A percentile compares a stretch with the other conserved stretches of the same genome.
Conservation (phyloP, 768 basidiomycete genomes). For the Pulveroboletus frians region DNA sequence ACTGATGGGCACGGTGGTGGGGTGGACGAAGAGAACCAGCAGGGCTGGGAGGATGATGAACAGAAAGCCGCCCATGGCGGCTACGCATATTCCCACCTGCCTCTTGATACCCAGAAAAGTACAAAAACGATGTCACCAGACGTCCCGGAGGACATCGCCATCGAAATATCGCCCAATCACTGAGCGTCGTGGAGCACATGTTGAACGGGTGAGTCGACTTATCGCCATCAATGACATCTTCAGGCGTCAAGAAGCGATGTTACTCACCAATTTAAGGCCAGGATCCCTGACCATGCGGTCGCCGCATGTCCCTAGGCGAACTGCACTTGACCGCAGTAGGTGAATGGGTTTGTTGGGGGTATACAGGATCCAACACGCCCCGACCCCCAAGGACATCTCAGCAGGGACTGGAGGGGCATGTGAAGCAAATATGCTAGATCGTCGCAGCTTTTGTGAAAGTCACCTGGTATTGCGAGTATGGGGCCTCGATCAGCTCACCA, state of each 20-base stretch:
- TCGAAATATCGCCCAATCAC: constrained; percentile 13
- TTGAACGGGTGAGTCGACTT: constrained; percentile 11
- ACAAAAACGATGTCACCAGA: background rate
- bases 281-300: constrained; percentile 16
- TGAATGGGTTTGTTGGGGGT: background rate
- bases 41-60: background rate
- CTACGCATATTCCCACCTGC: constrained; percentile 4
- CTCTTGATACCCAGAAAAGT: constrained; percentile 3
- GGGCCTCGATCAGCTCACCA: no score
- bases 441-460: no score
- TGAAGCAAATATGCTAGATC: no score
- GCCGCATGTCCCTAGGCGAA: constrained; percentile 6
- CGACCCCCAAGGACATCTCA: no score
- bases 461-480: no score
- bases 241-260: constrained; percentile 7
- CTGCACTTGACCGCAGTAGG: background rate
- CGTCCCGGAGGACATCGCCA: constrained; percentile 1
- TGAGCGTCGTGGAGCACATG: constrained; percentile 9
- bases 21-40: background rate
- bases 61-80: constrained; percentile 13
- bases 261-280: background rate
- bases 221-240: constrained; percentile 9
- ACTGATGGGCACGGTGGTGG: background rate
- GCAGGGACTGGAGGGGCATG: no score
- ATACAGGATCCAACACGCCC: no score